Percentiles rank a stretch among this genome's conserved stretches.
Evolutionary conservation across 2,329 filamentous ascomycete genomes (phyloP).

Genomic region (Aureobasidium lini): DNA sequence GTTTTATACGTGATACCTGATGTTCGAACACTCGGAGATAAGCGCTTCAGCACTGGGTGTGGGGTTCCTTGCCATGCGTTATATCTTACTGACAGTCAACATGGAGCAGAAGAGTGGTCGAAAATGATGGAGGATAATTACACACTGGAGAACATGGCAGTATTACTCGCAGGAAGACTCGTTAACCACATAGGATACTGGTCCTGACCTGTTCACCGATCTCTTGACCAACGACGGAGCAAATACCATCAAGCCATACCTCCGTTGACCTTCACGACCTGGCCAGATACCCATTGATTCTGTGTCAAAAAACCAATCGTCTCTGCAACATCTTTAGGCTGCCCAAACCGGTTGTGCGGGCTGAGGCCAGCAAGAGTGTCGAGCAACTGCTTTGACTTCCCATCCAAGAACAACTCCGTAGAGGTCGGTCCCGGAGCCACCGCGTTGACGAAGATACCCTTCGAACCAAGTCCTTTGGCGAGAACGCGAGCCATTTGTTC

Average conservation of each 20-base stretch:
- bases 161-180: too few relatives aligned
- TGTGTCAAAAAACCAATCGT: constrained; percentile 38
- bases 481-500: constrained; percentile 51
- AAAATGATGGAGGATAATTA: too few relatives aligned
- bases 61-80: too few relatives aligned
- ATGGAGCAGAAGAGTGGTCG: too few relatives aligned
- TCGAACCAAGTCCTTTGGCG: constrained; percentile 48
- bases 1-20: too few relatives aligned
- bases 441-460: constrained; percentile 46
- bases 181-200: too few relatives aligned
- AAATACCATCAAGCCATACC: constrained; percentile 18
- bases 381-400: constrained; percentile 41
- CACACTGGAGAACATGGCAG: too few relatives aligned
- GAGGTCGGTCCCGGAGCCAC: constrained; percentile 48
- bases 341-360: constrained; percentile 41
- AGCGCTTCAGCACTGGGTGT: too few relatives aligned
- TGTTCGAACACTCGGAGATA: too few relatives aligned
- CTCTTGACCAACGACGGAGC: not conserved
- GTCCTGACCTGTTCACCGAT: too few relatives aligned
- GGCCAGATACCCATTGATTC: constrained; percentile 40
- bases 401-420: constrained; percentile 48
- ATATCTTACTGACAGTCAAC: too few relatives aligned
- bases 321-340: constrained; percentile 45
- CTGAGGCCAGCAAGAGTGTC: constrained; percentile 34
- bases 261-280: constrained; percentile 42